Percentiles rank a stretch among this genome's conserved stretches.
Evolutionary conservation across 805 yeast genomes (phyloP).

Genomic region (Priceomyces medius): DNA sequence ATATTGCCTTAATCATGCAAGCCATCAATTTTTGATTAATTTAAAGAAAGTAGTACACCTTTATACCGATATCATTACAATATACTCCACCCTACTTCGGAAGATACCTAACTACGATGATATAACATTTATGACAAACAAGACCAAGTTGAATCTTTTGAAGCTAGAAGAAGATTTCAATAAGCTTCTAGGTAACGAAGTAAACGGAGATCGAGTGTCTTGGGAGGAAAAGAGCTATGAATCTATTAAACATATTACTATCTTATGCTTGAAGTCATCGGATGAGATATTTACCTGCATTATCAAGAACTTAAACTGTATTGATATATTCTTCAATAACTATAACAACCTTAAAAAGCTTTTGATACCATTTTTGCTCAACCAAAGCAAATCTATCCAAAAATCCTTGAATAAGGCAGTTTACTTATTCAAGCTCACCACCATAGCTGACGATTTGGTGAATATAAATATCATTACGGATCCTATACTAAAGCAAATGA

Average conservation of each 20-base stretch:
- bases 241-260: conserved; percentile 19
- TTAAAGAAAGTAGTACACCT: conserved; percentile 35
- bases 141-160: conserved; percentile 18
- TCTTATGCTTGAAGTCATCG: conserved; percentile 16
- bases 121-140: conserved; percentile 30
- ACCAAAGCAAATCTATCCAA: conserved; percentile 30
- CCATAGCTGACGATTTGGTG: conserved; percentile 29
- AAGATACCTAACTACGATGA: conserved; percentile 44
- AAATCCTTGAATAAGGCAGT: conserved; percentile 25
- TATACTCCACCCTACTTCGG: conserved; percentile 36
- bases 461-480: conserved; percentile 21
- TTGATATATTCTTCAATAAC: conserved; percentile 37
- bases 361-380: conserved; percentile 33
- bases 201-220: conserved; percentile 9
- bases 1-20: conserved; percentile 32
- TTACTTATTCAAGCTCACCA: conserved; percentile 27
- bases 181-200: conserved; percentile 21
- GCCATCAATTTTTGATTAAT: conserved; percentile 24
- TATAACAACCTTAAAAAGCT: conserved; percentile 40
- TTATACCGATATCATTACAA: conserved; percentile 37
- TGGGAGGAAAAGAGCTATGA: conserved; percentile 33
- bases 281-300: conserved; percentile 17
- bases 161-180: conserved; percentile 34
- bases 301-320: conserved; percentile 29
- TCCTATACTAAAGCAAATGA: conserved; percentile 26